These are phyloP conservation scores for Nakaseomyces glabratus DNA, from an alignment of 1,139 yeast genomes.

Conservation along the genomic window DNA sequence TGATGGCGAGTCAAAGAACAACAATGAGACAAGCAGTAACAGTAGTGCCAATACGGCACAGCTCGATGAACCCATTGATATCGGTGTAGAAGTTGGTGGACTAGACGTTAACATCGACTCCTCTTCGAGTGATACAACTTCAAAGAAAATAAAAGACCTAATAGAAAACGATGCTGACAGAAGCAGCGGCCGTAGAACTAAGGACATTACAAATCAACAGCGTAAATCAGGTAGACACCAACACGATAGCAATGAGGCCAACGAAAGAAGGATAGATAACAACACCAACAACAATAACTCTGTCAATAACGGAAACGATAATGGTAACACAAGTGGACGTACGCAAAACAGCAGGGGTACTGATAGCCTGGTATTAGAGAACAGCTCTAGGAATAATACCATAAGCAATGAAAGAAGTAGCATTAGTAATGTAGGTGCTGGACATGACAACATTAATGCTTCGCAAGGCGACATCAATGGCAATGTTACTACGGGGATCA, in stretches of 20 bases:
- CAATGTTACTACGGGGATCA: neutral
- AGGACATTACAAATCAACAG: too few species aligned
- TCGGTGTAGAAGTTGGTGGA: conserved; percentile 5
- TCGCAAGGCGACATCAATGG: too few species aligned
- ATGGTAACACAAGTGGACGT: neutral
- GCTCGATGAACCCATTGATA: conserved; percentile 3
- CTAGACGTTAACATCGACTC: conserved; percentile 3
- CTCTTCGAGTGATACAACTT: neutral
- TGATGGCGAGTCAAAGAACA: conserved; percentile 2
- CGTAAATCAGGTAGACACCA: too few species aligned
- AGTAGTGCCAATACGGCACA: conserved; percentile 6
- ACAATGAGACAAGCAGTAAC: neutral
- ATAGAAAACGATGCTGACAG: neutral
- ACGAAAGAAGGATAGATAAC: neutral
- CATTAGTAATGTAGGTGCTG: too few species aligned
- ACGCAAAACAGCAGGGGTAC: too few species aligned
- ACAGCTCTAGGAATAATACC: too few species aligned
- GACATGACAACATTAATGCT: too few species aligned
- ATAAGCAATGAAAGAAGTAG: too few species aligned
- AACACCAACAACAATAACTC: neutral
- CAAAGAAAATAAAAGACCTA: neutral
- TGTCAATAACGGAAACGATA: neutral
- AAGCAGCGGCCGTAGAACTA: too few species aligned
- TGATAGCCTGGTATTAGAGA: too few species aligned
- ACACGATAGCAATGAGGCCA: too few species aligned